Evolutionary conservation across 2,329 filamentous ascomycete genomes (phyloP).

Genomic region (Fusarium sp.): DNA sequence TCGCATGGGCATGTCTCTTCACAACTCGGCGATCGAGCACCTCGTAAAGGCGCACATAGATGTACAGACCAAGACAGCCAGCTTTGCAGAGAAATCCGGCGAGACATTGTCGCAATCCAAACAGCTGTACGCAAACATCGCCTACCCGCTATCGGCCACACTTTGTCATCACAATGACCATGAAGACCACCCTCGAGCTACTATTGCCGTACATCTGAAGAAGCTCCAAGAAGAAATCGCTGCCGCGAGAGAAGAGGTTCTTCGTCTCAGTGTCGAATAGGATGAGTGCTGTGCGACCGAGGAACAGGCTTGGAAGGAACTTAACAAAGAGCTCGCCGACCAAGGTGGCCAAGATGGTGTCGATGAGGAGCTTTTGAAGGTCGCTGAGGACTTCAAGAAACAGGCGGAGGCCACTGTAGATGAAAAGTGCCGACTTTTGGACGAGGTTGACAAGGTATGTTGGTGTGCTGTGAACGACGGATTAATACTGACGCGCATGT

Average conservation of each 20-base stretch:
- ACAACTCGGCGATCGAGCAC: slow-evolving; percentile 8
- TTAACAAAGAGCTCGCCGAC: background rate
- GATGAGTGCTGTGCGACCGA: slow-evolving; percentile 36
- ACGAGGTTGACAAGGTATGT: slow-evolving; percentile 46
- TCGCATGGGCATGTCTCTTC: slow-evolving; percentile 22
- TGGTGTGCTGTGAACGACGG: too few relatives aligned
- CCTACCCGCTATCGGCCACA: slow-evolving; percentile 45
- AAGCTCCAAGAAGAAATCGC: slow-evolving; percentile 34
- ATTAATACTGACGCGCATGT: background rate
- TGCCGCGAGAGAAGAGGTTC: slow-evolving; percentile 38
- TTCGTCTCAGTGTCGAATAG: slow-evolving; percentile 38
- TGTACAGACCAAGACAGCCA: slow-evolving; percentile 32
- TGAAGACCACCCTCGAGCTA: slow-evolving; percentile 34
- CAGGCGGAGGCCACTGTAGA: slow-evolving; percentile 38
- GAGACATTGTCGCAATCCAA: slow-evolving; percentile 24
- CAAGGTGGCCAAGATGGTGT: background rate
- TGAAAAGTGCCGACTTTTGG: slow-evolving; percentile 33
- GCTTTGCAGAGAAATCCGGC: slow-evolving; percentile 32
- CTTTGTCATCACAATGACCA: slow-evolving; percentile 41
- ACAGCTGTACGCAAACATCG: slow-evolving; percentile 45
- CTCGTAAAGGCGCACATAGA: slow-evolving; percentile 37
- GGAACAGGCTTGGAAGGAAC: slow-evolving; percentile 27
- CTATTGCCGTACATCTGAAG: slow-evolving; percentile 40
- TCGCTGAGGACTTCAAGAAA: slow-evolving; percentile 17
- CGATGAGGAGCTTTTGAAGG: background rate